Base-by-base conservation (phyloP, 1,284 basidiomycete species). In the Tylopilus sp. region DNA sequence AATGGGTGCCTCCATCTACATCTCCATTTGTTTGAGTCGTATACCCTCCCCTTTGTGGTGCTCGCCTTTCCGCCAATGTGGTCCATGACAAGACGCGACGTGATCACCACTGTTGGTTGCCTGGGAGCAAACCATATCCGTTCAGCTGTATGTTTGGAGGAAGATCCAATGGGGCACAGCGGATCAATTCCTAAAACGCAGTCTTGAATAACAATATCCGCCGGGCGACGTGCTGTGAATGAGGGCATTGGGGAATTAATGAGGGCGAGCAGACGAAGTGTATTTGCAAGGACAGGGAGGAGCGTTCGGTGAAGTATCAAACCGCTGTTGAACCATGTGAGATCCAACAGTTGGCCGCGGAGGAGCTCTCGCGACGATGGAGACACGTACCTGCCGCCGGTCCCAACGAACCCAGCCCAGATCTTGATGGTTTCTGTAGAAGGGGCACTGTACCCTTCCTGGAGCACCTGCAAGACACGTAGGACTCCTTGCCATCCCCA, bases 1-100 rank as follows among this genome's bases (percentile, higher is more conserved):
- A 75, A 73, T 24, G 72, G 65, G 58, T 74, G 71, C 26, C 72
- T 62, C 73, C 71, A 74, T 14, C 71, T 68, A 53, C 73, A 75
- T 50, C 66, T 63, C 71, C 72, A 73, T 51, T 71, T 69, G 30
- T 71, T 62, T 10, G 53, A 45, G 35, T 66, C 65, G 5, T 62
- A 60, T 2, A 50, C 34, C 41, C 72, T 69, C 3, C 63, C 58
- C 6, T 31, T 39, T 29, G 64, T 63, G 7, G 71, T 74, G 29
- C 69, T 70, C 12, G 57, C 62, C 54, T 56, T 57, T 10, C 64
- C 71, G 15, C 72, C 71, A 26, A 74, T 68, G 48, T 73, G 70
- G 53, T 73, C 71, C 64, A 73, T 67, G 20, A 73, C 59, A 17
- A 73, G 59, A 46, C 68, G 62, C 3, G 71, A 74, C 2, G 71